Base-by-base conservation (phyloP, 108 stramenopile genomes). In the Pseudonitzschia pungens region DNA sequence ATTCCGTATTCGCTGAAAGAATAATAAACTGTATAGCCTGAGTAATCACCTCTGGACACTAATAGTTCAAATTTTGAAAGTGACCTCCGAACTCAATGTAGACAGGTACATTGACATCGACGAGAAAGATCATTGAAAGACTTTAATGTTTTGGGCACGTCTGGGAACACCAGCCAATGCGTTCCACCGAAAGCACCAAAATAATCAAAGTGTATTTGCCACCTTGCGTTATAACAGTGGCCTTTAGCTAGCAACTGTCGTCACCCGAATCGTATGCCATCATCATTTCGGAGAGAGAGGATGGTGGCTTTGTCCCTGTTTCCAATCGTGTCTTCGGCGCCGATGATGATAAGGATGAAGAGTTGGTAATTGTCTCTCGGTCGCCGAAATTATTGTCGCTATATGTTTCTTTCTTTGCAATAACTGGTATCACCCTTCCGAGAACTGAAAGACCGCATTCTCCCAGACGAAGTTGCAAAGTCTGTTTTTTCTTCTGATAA, bases 221-320 rank as follows among this genome's bases (percentile, higher is more conserved):
- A 6, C 36, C 2, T 6, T 36, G 4, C 6, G 6, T 6, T 6
- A 36, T 36, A 36, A 2, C 36, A 36, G 36, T 36, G 6, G 6
- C 24, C 15, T 54, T 15, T 54, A 58, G 57, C 57, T 58, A 28
- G 26, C n/a, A 8, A 24, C 57, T 58, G 29, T 28, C 57, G 15
- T 22, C 12, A 54, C 53, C 52, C 20, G 74, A 68, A 18, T 50
- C 74, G 44, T 75, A 75, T 18, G 66, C 56, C 18, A 65, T 55
- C 67, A 75, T 28, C 74, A 75, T 73, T 31, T 40, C 64, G 11
- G 36, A 65, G 18, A 65, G 29, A 9, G 64, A 65, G n/a, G 33
- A 41, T 41, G 64, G 12, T 41, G 33, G 64, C 20, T 41, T 28
- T 20, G 22, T 62, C 7, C 6, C 33, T 41, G 64, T 16, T 32